Evolutionary conservation across 176 grass and related monocot genomes (phyloP).

Genomic region (Alloteropsis semialata): DNA sequence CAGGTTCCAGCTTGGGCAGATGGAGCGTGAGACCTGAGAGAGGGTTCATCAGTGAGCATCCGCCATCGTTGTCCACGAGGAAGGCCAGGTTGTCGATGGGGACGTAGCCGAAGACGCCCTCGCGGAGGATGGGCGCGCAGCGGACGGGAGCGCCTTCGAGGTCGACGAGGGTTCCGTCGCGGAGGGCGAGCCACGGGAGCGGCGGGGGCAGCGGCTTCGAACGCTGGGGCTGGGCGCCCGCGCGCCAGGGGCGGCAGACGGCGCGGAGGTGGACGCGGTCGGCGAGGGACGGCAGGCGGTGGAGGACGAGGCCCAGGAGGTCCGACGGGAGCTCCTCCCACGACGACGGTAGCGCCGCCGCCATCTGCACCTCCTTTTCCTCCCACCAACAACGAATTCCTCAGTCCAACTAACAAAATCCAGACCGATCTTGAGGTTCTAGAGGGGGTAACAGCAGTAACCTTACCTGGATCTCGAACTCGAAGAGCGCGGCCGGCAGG

Average conservation of each 20-base stretch:
- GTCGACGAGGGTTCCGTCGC: background rate
- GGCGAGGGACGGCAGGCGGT: background rate
- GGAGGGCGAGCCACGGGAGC: background rate
- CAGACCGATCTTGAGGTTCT: no score
- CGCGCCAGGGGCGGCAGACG: background rate
- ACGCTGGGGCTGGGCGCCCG: background rate
- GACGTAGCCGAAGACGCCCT: background rate
- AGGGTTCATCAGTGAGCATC: background rate
- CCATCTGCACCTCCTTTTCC: background rate
- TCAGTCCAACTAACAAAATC: no score
- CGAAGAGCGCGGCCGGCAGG: background rate
- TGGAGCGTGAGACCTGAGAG: background rate
- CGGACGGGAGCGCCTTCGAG: background rate
- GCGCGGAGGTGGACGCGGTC: conserved; percentile 8
- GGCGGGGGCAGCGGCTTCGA: background rate
- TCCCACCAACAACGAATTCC: background rate
- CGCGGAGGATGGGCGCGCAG: background rate
- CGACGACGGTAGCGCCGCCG: background rate
- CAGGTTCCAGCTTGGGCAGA: background rate
- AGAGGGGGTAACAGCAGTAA: no score
- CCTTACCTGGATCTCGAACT: no score
- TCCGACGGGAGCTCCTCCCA: conserved; percentile 25
- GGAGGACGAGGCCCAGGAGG: background rate
- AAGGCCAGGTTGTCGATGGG: background rate
- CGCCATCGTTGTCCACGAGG: background rate